Base-by-base conservation (phyloP, 2,329 filamentous ascomycete species). In the Diaporthe australafricana region DNA sequence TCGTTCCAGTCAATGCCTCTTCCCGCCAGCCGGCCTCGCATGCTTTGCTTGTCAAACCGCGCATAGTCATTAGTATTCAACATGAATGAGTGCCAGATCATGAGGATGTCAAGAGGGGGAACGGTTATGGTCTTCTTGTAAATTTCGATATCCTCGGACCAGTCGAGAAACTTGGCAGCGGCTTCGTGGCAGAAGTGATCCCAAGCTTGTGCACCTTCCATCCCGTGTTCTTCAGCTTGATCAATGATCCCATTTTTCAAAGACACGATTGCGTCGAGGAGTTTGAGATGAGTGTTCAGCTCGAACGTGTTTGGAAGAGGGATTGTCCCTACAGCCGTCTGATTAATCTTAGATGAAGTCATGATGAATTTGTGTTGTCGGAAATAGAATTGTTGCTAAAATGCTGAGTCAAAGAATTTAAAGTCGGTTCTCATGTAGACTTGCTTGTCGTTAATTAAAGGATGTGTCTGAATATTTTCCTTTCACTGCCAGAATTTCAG, bases 31-130 rank as follows among this genome's bases (percentile, higher is more conserved):
- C 52, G n/a, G 22, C 66, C 66, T 8, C 17, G 27, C 3, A 55
- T 42, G 0, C 30, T 27, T 3, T 35, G 8, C 11, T 68, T 32
- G 1, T 55, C 52, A 11, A 56, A 68, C 2, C 16, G 14, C 2
- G 38, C 22, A 3, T 68, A 68, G 20, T 47, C 66, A n/a, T 22
- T 56, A n/a, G 66, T 55, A 20, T 68, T 68, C 5, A 68, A 17
- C 40, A 68, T 68, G 38, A 57, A 68, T 2, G 66, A 56, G n/a
- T 68, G 66, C 66, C 66, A 68, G 4, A 68, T 35, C 52, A 68
- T 57, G 6, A 68, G 27, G 14, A 68, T 35, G 32, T 57, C 52
- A 32, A 68, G 40, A 3, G 52, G 27, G 8, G 66, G 66, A 3
- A 47, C 25, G 16, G 27, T 20, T 16, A 68, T 48, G 25, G 14